These are phyloP conservation scores for Picochlorum sp. DNA, from an alignment of 139 green algal genomes.

Conservation along the genomic window DNA sequence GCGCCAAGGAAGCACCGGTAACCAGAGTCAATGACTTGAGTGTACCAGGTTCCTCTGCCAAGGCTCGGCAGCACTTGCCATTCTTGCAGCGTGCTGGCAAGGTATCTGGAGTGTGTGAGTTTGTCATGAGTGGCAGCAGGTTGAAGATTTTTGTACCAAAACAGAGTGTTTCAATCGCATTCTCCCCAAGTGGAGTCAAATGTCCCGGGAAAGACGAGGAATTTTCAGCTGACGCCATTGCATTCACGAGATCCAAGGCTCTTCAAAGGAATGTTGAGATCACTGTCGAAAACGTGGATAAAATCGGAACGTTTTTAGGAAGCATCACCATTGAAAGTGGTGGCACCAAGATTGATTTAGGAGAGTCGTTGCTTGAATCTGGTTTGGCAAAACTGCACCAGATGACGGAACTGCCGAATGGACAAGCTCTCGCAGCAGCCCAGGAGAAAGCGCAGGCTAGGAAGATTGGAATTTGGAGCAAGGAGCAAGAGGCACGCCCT, in stretches of 20 bases:
- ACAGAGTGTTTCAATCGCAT: constrained; percentile 78
- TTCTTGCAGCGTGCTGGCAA: constrained; percentile 82
- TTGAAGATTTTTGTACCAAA: constrained; percentile 78
- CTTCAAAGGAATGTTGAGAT: constrained; percentile 65
- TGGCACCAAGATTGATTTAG: constrained; percentile 46
- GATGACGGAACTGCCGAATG: constrained; percentile 41
- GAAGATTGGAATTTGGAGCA: constrained; percentile 66
- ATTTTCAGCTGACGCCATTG: constrained; percentile 71
- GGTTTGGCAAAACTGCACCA: constrained; percentile 77
- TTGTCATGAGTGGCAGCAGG: constrained; percentile 71
- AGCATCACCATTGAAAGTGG: constrained; percentile 23
- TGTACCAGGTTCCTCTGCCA: constrained; percentile 38
- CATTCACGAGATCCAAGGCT: constrained; percentile 67
- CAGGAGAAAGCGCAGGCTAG: constrained; percentile 61
- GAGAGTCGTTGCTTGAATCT: constrained; percentile 57
- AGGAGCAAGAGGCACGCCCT: constrained; percentile 13
- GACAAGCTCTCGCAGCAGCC: constrained; percentile 47
- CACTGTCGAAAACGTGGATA: constrained; percentile 67
- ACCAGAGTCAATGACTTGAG: constrained; percentile 84
- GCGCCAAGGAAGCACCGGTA: constrained; percentile 55
- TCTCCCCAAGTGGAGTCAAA: constrained; percentile 77
- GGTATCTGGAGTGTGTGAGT: constrained; percentile 67
- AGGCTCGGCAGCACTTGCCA: constrained; percentile 83
- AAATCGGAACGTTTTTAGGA: constrained; percentile 90
- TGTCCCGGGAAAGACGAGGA: constrained; percentile 63